These are phyloP conservation scores for Chlorella sorokiniana DNA, from an alignment of 139 green algal genomes.

Conservation along the genomic window DNA sequence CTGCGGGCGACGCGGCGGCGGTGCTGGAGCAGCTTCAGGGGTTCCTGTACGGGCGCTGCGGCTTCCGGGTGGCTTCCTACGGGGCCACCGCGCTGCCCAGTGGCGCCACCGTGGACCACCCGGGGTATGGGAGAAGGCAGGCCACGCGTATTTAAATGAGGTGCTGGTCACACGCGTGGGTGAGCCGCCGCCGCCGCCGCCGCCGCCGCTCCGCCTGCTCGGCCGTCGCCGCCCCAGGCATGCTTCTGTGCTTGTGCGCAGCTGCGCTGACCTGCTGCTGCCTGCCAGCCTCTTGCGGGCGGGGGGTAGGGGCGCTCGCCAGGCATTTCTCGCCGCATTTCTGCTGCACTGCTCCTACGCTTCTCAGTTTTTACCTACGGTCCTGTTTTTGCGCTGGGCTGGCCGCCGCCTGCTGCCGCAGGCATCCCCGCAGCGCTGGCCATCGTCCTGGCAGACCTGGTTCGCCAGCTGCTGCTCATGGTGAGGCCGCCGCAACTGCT, in stretches of 20 bases:
- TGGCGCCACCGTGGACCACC: constrained; percentile 11
- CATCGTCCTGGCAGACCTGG: constrained; percentile 64
- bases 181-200: neutral
- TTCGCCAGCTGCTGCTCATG: constrained; percentile 57
- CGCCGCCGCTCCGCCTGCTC: neutral
- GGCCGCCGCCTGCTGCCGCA: too few species aligned
- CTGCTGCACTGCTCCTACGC: too few species aligned
- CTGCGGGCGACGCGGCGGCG: neutral
- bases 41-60: constrained; percentile 2
- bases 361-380: too few species aligned
- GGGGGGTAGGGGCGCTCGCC: too few species aligned
- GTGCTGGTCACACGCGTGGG: constrained; percentile 49
- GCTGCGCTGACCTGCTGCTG: too few species aligned
- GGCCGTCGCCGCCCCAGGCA: too few species aligned
- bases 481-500: neutral
- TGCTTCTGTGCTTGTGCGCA: neutral
- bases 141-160: constrained; percentile 69
- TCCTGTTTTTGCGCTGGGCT: too few species aligned
- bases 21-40: neutral
- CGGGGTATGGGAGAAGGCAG: constrained; percentile 62
- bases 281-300: too few species aligned
- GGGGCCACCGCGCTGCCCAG: neutral
- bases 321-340: too few species aligned
- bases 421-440: constrained; percentile 63
- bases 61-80: neutral